Conservation (phyloP, 2,329 filamentous ascomycete genomes). For the Phialophora expanda region DNA sequence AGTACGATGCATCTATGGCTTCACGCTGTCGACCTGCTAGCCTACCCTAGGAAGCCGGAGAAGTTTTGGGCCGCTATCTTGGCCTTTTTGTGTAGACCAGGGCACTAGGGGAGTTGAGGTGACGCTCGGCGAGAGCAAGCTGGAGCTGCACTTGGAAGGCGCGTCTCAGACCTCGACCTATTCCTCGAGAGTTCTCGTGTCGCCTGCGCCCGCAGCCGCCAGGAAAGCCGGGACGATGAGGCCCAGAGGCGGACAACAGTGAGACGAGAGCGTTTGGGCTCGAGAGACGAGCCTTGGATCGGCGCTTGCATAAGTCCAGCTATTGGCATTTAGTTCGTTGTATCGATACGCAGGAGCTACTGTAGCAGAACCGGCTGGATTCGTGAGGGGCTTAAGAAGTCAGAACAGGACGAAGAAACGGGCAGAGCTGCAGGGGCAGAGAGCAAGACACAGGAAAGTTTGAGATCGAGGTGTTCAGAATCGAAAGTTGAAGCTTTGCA, state of each 20-base stretch:
- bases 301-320: neutral
- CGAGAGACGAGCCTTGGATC: neutral
- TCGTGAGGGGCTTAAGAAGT: neutral
- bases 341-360: neutral
- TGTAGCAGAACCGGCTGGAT: neutral
- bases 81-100: neutral
- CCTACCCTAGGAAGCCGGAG: neutral
- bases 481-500: neutral
- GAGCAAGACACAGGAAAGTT: neutral
- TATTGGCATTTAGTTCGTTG: neutral
- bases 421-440: neutral
- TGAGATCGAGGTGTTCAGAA: neutral
- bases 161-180: neutral
- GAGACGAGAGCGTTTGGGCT: neutral
- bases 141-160: neutral
- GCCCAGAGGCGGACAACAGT: no score
- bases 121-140: neutral
- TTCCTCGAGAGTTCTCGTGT: neutral
- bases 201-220: no score
- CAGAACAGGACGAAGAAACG: neutral
- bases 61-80: neutral
- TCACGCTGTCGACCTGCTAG: neutral
- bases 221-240: neutral
- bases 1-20: neutral
- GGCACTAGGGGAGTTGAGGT: no score